A percentile compares a stretch with the other conserved stretches of the same genome.
Conservation (phyloP, 345 rosid genomes). For the Carallia brachiata region DNA sequence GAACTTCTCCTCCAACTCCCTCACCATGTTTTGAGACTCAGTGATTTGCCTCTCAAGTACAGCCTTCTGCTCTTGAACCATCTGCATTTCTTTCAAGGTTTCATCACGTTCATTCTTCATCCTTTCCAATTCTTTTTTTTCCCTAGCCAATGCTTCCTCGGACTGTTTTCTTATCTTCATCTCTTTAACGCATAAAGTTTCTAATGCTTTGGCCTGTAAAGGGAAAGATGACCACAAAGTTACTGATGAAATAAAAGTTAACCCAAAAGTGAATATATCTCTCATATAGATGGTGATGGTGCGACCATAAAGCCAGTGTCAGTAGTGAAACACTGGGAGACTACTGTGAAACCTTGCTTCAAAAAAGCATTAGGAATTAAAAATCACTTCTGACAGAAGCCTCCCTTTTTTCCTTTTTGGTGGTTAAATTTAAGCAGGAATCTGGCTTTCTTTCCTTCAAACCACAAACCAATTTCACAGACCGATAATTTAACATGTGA, state of each 20-base stretch:
- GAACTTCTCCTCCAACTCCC: constrained; percentile 78
- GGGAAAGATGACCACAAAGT: constrained; percentile 13
- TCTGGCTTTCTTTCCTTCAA: too few relatives aligned
- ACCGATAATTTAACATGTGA: too few relatives aligned
- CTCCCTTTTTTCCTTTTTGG: background rate
- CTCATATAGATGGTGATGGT: background rate
- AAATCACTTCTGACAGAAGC: background rate
- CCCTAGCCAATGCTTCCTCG: constrained; percentile 52
- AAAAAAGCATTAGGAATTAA: background rate
- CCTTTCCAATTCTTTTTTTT: constrained; percentile 48
- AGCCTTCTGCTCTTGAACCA: constrained; percentile 49
- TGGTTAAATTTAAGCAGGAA: background rate
- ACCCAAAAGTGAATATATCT: background rate
- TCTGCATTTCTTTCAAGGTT: constrained; percentile 45
- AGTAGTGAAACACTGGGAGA: too few relatives aligned
- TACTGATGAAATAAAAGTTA: constrained; percentile 1
- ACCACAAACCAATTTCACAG: too few relatives aligned
- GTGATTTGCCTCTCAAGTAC: constrained; percentile 46
- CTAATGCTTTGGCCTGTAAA: constrained; percentile 64
- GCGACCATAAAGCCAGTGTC: background rate
- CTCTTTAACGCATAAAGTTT: constrained; percentile 58
- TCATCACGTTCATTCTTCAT: constrained; percentile 43
- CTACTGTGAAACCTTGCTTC: too few relatives aligned
- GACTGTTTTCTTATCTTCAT: constrained; percentile 55
- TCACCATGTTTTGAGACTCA: constrained; percentile 39